Base-by-base conservation (phyloP, 78 protist species). In the Dictyostelium purpureum region DNA sequence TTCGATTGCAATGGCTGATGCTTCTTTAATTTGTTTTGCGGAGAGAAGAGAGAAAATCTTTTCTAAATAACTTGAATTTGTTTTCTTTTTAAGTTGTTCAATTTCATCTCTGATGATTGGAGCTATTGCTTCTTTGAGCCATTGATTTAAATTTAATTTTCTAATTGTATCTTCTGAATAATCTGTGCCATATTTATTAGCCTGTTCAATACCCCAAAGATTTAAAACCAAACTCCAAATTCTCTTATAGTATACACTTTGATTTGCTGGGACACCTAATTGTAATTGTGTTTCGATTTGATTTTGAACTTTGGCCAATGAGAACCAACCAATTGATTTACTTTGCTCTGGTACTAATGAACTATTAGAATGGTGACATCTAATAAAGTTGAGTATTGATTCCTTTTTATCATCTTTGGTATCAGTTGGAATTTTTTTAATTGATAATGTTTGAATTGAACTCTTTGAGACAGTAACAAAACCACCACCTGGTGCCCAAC, bases 121-220 rank as follows among this genome's bases (percentile, higher is more conserved):
- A 26, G 43, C 81, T 42, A 67, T 40, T 4, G 63, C 82, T 38
- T 57, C 89, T n/a, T 78, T 90, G 24, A 90, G 24, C 94, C 94
- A 90, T 47, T 81, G 83, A 31, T 78, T 90, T 49, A 90, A 28
- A 66, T 73, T 59, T 21, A 71, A 37, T 73, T 76, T 90, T 76
- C 94, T 90, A 56, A 40, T 52, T 1, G 63, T 49, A 11, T 79
- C 87, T 16, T 79, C 76, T 24, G 70, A 45, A 33, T 79, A 79
- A 35, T 9, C 7, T 7, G 35, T 3, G 12, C 28, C 21, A 63
- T 63, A 63, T 63, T 31, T 63, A 63, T 35, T 63, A 63, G 24
- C 38, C 6, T 28, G 26, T 2, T 40, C 31, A n/a, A n/a, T 63
- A 24, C 92, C 92, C 80, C 80, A 85, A 12, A 85, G 75, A 18